Base-by-base conservation (phyloP, 345 rosid species). In the Dipteronia sinensis region DNA sequence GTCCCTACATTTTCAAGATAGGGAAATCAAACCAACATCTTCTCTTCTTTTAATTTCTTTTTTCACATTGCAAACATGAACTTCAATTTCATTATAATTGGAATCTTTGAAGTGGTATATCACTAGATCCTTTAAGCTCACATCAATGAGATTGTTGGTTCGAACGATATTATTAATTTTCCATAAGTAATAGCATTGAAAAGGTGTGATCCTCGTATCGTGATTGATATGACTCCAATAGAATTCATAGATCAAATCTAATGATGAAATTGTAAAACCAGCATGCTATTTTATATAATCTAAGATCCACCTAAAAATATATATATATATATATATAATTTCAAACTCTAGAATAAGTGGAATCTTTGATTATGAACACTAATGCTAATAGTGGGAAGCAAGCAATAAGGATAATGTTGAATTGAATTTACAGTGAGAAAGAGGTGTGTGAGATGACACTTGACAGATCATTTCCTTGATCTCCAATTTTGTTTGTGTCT, bases 361-460 rank as follows among this genome's bases (percentile, higher is more conserved):
- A 73, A 72, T 78, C 75, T 77, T 77, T 80, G 83, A 83, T 77
- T 71, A 65, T 58, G 40, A 8, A 0, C 74, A 59, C 66, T 15
- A 19, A 29, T 10, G 47, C 19, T n/a, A 34, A 34, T 75, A 42
- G 27, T 25, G 12, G n/a, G n/a, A 64, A 67, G 29, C 78, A 31
- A 40, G 65, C 64, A 58, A 56, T 56, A 56, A 56, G 62, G 20
- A 6, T n/a, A 20, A 56, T 76, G 49, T 29, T 67, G 62, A 40
- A 19, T 46, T 63, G 38, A 68, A 29, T 22, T 5, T 17, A 10
- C 7, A 10, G 29, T 19, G 12, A 4, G 15, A 6, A 1, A 29
- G 62, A 17, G 62, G 20, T 7, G 12, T n/a, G 22, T 17, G 69
- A 34, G 8, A 34, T 34, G 38, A 34, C 38, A 34, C 38, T 42